Evolutionary conservation across 2,329 filamentous ascomycete species (phyloP).

Genomic region (Epichloe scottii): DNA sequence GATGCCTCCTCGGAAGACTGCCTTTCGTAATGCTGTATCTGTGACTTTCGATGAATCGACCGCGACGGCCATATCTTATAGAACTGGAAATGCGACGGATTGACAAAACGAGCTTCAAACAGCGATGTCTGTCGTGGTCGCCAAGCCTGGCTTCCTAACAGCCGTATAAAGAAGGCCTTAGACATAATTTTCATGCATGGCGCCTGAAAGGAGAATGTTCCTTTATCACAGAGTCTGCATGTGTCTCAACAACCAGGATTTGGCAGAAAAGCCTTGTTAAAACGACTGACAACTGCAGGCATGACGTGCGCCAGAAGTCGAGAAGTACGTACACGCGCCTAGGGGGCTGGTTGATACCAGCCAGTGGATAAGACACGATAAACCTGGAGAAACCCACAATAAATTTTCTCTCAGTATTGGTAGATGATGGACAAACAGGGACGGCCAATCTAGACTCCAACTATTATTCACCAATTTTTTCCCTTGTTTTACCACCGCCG

Average conservation of each 20-base stretch:
- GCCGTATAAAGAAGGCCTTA: constrained; percentile 25
- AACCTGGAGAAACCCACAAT: constrained; percentile 17
- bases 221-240: background rate
- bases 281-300: background rate
- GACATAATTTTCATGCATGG: constrained; percentile 31
- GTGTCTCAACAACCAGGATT: background rate
- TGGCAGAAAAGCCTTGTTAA: background rate
- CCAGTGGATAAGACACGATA: constrained; percentile 31
- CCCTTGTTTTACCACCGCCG: background rate
- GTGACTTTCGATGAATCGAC: background rate
- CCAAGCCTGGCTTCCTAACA: constrained; percentile 22
- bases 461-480: background rate
- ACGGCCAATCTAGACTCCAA: background rate
- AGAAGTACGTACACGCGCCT: background rate
- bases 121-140: constrained; percentile 14
- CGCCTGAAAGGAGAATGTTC: constrained; percentile 9
- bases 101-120: constrained; percentile 1
- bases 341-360: background rate
- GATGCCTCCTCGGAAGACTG: no score
- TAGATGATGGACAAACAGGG: background rate
- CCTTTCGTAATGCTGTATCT: background rate
- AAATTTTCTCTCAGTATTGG: constrained; percentile 21
- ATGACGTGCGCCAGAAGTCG: constrained; percentile 18
- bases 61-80: constrained; percentile 3
- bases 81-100: background rate